These are phyloP conservation scores for Blastobotrys malaysiensis DNA, from an alignment of 1,139 yeast species.

Conservation along the genomic window DNA sequence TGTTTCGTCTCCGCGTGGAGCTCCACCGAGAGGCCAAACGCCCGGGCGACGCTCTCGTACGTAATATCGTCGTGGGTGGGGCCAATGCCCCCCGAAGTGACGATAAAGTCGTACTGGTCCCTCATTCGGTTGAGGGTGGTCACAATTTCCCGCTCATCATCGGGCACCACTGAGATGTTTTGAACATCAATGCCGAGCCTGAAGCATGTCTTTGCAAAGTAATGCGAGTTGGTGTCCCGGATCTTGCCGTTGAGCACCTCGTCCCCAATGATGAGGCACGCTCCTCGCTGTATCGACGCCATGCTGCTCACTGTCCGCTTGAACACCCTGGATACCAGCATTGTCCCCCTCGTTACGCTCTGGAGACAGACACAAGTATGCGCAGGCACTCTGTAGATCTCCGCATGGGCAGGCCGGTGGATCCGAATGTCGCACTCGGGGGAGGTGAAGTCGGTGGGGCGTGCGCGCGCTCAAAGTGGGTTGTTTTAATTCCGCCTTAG, in stretches of 20 bases:
- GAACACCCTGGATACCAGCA: neutral
- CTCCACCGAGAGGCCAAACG: constrained; percentile 47
- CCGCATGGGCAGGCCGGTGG: neutral
- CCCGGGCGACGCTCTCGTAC: constrained; percentile 62
- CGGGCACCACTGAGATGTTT: constrained; percentile 69
- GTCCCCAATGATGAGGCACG: constrained; percentile 68
- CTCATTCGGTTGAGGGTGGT: constrained; percentile 47
- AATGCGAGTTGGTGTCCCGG: constrained; percentile 67
- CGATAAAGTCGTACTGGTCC: constrained; percentile 56
- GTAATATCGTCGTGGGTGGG: constrained; percentile 90
- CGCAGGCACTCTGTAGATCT: neutral
- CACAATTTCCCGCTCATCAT: constrained; percentile 60
- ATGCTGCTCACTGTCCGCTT: neutral
- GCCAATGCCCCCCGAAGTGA: constrained; percentile 81
- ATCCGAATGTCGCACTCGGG: neutral
- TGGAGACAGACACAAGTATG: neutral
- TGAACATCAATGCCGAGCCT: constrained; percentile 57
- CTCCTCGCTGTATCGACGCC: constrained; percentile 22
- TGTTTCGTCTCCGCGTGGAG: constrained; percentile 54
- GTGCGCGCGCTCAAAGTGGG: neutral
- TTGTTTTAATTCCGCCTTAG: constrained; percentile 1
- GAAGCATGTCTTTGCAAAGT: constrained; percentile 68
- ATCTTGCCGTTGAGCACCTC: constrained; percentile 88
- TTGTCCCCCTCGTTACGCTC: neutral
- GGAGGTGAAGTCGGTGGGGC: neutral